Conservation (phyloP, 208 protist species). For the Trypanosoma grayi region DNA sequence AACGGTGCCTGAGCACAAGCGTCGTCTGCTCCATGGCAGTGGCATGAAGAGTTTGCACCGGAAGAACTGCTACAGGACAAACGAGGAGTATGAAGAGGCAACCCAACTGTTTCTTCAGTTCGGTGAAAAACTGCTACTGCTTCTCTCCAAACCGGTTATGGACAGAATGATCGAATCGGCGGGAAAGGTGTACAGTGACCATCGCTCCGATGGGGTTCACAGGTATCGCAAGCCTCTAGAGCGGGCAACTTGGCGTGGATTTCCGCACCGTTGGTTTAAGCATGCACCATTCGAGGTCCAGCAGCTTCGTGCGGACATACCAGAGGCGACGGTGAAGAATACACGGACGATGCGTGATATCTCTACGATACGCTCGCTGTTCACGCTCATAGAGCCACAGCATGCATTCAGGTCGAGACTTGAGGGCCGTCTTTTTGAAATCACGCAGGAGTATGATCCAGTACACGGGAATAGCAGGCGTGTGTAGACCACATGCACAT, state of each 20-base stretch:
- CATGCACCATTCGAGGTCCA: conserved; percentile 90
- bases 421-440: conserved; percentile 64
- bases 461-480: background rate
- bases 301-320: conserved; percentile 85
- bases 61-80: conserved; percentile 59
- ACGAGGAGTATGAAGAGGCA: conserved; percentile 56
- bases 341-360: conserved; percentile 80
- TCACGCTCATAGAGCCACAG: conserved; percentile 80
- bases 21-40: conserved; percentile 68
- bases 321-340: conserved; percentile 61
- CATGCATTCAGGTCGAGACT: conserved; percentile 65
- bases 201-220: conserved; percentile 71
- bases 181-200: conserved; percentile 55
- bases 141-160: conserved; percentile 70
- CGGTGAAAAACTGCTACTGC: conserved; percentile 76
- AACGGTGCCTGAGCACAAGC: conserved; percentile 65
- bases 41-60: conserved; percentile 37
- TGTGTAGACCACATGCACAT: background rate
- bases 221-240: conserved; percentile 43
- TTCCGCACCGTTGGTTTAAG: conserved; percentile 84
- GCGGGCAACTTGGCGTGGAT: conserved; percentile 68
- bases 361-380: conserved; percentile 73
- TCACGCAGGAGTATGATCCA: conserved; percentile 64
- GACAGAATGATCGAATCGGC: conserved; percentile 77
- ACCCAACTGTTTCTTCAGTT: conserved; percentile 72